Evolutionary conservation across 805 yeast genomes (phyloP).

Genomic region (Candida tammaniensis): DNA sequence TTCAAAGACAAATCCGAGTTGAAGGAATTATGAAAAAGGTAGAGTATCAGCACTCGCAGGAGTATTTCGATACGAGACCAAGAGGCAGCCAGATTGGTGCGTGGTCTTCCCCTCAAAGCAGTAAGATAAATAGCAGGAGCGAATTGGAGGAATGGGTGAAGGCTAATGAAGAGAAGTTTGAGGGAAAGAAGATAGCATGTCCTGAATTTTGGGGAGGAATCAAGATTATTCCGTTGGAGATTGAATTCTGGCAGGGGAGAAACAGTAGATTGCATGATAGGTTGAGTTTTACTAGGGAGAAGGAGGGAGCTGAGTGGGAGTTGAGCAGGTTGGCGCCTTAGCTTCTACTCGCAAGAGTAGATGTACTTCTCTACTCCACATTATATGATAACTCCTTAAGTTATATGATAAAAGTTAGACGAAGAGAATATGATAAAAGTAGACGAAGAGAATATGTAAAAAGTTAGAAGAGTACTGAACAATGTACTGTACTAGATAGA

Average conservation of each 20-base stretch:
- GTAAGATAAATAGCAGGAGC: slow-evolving; percentile 52
- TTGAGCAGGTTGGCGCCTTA: slow-evolving; percentile 72
- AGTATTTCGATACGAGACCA: slow-evolving; percentile 85
- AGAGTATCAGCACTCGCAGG: slow-evolving; percentile 65
- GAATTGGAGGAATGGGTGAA: slow-evolving; percentile 57
- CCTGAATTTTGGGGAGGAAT: slow-evolving; percentile 98
- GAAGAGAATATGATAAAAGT: too few species aligned
- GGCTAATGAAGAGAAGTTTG: slow-evolving; percentile 52
- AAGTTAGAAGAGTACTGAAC: too few species aligned
- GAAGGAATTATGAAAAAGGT: slow-evolving; percentile 83
- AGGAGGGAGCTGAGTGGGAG: slow-evolving; percentile 52
- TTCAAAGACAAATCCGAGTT: slow-evolving; percentile 90
- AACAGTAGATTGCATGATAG: slow-evolving; percentile 88
- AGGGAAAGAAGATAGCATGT: slow-evolving; percentile 70
- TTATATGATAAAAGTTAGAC: too few species aligned
- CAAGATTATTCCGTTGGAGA: slow-evolving; percentile 79
- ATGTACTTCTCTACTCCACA: neutral
- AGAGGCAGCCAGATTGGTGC: slow-evolving; percentile 94
- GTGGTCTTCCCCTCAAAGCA: slow-evolving; percentile 91
- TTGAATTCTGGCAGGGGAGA: slow-evolving; percentile 98
- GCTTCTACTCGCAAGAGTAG: too few species aligned
- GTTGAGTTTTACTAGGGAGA: slow-evolving; percentile 62
- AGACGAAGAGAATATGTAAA: too few species aligned
- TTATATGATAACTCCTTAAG: slow-evolving; percentile 1
- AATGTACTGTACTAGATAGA: too few species aligned